A percentile compares a stretch with the other conserved stretches of the same genome.
Evolutionary conservation across 1,284 basidiomycete genomes (phyloP).

Genomic region (Cutaneotrichosporon sp.): DNA sequence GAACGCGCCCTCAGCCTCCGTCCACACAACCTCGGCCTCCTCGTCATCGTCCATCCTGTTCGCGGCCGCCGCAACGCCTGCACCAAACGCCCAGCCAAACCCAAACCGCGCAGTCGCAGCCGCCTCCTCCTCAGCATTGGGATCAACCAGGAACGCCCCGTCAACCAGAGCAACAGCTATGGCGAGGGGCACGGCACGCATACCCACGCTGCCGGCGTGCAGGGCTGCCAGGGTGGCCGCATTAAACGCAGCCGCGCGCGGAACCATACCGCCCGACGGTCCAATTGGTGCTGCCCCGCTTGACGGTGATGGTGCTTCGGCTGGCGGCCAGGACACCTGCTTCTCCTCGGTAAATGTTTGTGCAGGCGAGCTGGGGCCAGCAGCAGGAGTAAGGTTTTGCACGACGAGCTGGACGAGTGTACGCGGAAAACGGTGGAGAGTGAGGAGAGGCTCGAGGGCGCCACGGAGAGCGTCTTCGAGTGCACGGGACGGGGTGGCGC

Average conservation of each 20-base stretch:
- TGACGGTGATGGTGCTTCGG: no score
- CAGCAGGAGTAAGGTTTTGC: constrained; percentile 54
- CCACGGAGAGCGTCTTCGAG: constrained; percentile 38
- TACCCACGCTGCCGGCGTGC: constrained; percentile 49
- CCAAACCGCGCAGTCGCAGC: constrained; percentile 59
- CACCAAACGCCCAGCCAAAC: constrained; percentile 49
- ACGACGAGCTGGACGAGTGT: constrained; percentile 62
- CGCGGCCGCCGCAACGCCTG: constrained; percentile 45
- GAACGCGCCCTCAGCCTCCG: constrained; percentile 48
- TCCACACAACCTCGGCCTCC: constrained; percentile 50
- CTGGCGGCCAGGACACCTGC: neutral
- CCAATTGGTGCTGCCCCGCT: neutral
- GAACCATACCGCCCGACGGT: constrained; percentile 10
- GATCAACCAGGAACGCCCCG: constrained; percentile 63
- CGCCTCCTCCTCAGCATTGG: constrained; percentile 59
- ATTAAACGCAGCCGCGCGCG: constrained; percentile 55
- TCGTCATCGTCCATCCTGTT: constrained; percentile 40
- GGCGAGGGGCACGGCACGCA: constrained; percentile 49
- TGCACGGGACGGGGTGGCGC: constrained; percentile 45
- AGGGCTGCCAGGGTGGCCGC: constrained; percentile 51
- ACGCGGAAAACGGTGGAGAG: constrained; percentile 52
- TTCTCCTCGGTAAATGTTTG: constrained; percentile 20
- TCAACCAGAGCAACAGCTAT: constrained; percentile 46
- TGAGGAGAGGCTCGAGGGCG: constrained; percentile 47
- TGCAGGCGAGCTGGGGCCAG: constrained; percentile 11